Conservation (phyloP, 306 rosid species). For the Rosa lucieae region DNA sequence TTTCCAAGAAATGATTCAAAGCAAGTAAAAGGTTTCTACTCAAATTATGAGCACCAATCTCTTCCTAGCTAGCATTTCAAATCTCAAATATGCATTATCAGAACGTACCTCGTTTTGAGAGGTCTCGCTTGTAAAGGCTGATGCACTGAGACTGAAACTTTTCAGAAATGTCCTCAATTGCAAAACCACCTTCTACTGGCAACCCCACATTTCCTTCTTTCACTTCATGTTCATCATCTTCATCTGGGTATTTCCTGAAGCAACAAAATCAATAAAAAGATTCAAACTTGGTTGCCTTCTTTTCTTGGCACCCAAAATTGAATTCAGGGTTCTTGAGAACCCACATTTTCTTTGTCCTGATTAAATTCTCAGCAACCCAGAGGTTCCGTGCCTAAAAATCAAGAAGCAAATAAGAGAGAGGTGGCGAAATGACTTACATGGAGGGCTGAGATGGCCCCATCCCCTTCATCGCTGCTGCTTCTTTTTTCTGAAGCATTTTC, state of each 20-base stretch:
- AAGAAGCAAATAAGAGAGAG: not conserved
- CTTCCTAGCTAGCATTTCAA: not conserved
- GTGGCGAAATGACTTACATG: conserved; percentile 17
- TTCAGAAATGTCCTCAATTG: conserved; percentile 26
- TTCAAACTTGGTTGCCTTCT: not conserved
- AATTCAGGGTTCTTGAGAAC: not conserved
- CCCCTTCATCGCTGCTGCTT: conserved; percentile 16
- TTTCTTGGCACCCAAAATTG: conserved; percentile 2
- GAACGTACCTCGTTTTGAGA: conserved; percentile 31
- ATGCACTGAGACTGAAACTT: conserved; percentile 28
- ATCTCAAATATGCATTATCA: not conserved
- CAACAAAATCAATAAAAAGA: conserved; percentile 11
- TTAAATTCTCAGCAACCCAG: conserved; percentile 16
- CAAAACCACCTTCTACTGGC: conserved; percentile 11
- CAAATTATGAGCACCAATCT: not conserved
- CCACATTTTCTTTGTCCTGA: conserved; percentile 8
- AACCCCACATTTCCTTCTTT: conserved; percentile 16
- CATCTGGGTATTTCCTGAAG: conserved; percentile 23
- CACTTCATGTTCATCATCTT: conserved; percentile 21
- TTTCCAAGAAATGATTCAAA: not conserved
- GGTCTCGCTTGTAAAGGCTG: conserved; percentile 23
- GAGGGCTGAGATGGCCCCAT: conserved; percentile 7
- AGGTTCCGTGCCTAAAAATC: conserved; percentile 8
- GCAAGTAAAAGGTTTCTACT: not conserved
- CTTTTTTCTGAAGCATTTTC: not conserved